Evolutionary conservation across 108 stramenopile species (phyloP).

Genomic region (Cyclotella distinguenda): DNA sequence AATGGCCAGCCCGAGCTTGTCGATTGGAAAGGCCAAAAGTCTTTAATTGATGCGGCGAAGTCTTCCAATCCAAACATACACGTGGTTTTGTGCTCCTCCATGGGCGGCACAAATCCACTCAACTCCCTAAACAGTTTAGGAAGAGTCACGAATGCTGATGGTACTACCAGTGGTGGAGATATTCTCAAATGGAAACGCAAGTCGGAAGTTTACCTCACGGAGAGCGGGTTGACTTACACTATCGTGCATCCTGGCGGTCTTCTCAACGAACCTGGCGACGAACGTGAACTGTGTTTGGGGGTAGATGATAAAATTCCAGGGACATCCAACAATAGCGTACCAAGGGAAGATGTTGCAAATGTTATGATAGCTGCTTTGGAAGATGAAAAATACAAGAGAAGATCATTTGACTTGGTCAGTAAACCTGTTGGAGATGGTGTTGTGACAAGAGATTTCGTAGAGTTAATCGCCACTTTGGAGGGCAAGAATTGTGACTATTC

Average conservation of each 20-base stretch:
- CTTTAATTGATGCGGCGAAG: slow-evolving; percentile 80
- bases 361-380: slow-evolving; percentile 68
- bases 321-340: slow-evolving; percentile 65
- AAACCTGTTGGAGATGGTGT: slow-evolving; percentile 44
- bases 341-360: slow-evolving; percentile 84
- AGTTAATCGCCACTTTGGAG: slow-evolving; percentile 48
- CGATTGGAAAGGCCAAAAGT: slow-evolving; percentile 87
- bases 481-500: slow-evolving; percentile 71
- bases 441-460: slow-evolving; percentile 44
- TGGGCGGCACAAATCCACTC: slow-evolving; percentile 83
- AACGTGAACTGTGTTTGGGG: slow-evolving; percentile 74
- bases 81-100: slow-evolving; percentile 69
- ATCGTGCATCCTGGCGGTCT: slow-evolving; percentile 90
- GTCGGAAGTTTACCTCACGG: slow-evolving; percentile 67
- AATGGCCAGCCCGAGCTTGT: slow-evolving; percentile 66
- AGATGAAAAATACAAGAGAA: slow-evolving; percentile 40
- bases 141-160: slow-evolving; percentile 49
- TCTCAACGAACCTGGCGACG: slow-evolving; percentile 69
- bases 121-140: slow-evolving; percentile 77
- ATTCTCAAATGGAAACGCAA: slow-evolving; percentile 85
- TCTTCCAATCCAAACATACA: slow-evolving; percentile 47
- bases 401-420: slow-evolving; percentile 71
- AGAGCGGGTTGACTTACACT: slow-evolving; percentile 66
- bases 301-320: slow-evolving; percentile 74
- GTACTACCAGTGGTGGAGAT: slow-evolving; percentile 61